Conservation (phyloP, 1,139 yeast genomes). For the Eremothecium sinecaudum region DNA sequence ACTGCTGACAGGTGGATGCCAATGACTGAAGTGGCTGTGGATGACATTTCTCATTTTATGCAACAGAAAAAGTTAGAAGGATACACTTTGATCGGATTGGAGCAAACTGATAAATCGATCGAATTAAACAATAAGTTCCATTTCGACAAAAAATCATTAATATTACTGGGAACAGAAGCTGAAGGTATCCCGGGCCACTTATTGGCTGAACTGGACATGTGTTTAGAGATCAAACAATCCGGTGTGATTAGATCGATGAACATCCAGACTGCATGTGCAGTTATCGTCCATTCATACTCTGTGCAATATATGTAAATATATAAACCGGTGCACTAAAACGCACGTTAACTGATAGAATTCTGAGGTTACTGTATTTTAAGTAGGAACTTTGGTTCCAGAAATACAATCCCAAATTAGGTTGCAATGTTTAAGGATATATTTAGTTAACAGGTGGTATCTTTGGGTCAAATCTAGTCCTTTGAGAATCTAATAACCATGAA, state of each 20-base stretch:
- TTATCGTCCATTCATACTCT: conserved; percentile 84
- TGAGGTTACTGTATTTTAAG: no score
- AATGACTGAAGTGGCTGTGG: conserved; percentile 63
- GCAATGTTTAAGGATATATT: no score
- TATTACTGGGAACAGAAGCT: conserved; percentile 75
- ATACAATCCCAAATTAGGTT: no score
- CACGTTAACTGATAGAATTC: background rate
- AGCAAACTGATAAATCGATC: conserved; percentile 82
- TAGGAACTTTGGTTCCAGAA: no score
- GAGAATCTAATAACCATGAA: no score
- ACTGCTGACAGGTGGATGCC: conserved; percentile 98
- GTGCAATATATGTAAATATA: conserved; percentile 44
- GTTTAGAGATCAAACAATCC: conserved; percentile 84
- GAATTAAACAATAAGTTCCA: conserved; percentile 51
- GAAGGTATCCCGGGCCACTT: conserved; percentile 89
- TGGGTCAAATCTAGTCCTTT: no score
- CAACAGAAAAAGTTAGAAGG: conserved; percentile 62
- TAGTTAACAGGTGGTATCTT: no score
- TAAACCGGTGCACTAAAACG: conserved; percentile 1
- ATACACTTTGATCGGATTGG: conserved; percentile 78
- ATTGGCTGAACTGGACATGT: conserved; percentile 71
- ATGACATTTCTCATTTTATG: conserved; percentile 48
- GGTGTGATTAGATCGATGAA: conserved; percentile 94
- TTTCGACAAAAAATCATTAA: conserved; percentile 71
- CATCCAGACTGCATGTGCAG: conserved; percentile 93